Evolutionary conservation across 106 monocot genomes (phyloP).

Genomic region (Vanilla planifolia): DNA sequence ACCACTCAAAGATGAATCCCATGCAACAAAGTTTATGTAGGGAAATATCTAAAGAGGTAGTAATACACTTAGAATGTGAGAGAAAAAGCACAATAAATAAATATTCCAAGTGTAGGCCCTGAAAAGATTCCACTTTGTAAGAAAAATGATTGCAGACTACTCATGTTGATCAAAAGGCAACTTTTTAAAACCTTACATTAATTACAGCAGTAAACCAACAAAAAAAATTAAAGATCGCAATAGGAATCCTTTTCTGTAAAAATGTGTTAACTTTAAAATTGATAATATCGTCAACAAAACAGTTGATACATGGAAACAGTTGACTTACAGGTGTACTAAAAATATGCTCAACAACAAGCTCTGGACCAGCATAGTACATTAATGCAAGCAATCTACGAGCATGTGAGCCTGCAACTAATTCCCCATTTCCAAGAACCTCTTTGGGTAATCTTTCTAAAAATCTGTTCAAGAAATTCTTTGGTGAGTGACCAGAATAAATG

Average conservation of each 20-base stretch:
- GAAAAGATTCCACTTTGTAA: too few species aligned
- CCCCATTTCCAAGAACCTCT: constrained; percentile 73
- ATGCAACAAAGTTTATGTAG: too few species aligned
- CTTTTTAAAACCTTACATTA: too few species aligned
- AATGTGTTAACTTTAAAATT: constrained; percentile 3
- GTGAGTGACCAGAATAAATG: not conserved
- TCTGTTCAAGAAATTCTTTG: constrained; percentile 30
- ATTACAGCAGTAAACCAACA: too few species aligned
- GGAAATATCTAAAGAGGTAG: too few species aligned
- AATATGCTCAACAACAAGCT: constrained; percentile 58
- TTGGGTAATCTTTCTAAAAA: constrained; percentile 60
- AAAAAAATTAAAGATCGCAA: not conserved
- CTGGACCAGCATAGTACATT: constrained; percentile 83
- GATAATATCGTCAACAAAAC: not conserved
- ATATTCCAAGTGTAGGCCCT: too few species aligned
- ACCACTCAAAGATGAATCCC: too few species aligned
- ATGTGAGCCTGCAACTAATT: constrained; percentile 65
- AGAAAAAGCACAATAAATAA: too few species aligned
- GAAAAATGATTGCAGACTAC: too few species aligned
- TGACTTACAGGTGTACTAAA: constrained; percentile 67
- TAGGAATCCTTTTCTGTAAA: not conserved
- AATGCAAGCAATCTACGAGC: constrained; percentile 69
- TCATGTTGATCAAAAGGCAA: too few species aligned
- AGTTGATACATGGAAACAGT: not conserved
- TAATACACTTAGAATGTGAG: too few species aligned